Evolutionary conservation across 495 filamentous ascomycete genomes (phyloP).

Genomic region (Neurospora sp.): DNA sequence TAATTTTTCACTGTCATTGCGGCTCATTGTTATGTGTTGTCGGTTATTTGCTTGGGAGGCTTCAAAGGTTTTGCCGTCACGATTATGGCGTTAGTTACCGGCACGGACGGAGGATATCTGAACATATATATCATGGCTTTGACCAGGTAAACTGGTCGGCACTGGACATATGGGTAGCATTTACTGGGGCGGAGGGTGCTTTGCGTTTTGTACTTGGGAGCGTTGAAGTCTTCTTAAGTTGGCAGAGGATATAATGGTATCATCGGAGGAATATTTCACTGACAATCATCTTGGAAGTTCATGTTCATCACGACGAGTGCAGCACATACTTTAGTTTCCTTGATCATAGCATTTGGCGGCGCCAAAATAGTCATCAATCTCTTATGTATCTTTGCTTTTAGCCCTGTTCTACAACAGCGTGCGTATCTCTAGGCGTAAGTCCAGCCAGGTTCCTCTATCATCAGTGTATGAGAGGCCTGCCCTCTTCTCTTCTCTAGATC

Average conservation of each 20-base stretch:
- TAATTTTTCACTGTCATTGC: too few species aligned
- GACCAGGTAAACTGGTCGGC: too few species aligned
- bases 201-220: neutral
- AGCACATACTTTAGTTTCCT: neutral
- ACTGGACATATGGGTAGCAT: neutral
- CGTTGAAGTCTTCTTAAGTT: neutral
- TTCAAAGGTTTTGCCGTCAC: too few species aligned
- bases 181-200: neutral
- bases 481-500: neutral
- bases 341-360: neutral
- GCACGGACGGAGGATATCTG: too few species aligned
- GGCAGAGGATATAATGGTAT: neutral
- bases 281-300: neutral
- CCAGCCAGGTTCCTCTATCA: neutral
- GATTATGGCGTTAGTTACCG: too few species aligned
- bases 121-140: too few species aligned
- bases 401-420: neutral
- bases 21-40: too few species aligned
- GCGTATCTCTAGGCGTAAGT: neutral
- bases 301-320: neutral
- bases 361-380: neutral
- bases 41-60: too few species aligned
- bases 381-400: neutral
- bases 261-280: neutral
- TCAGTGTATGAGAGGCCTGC: neutral